These are phyloP conservation scores for Rhododendron molle DNA, from an alignment of 148 eudicot species.

Conservation along the genomic window DNA sequence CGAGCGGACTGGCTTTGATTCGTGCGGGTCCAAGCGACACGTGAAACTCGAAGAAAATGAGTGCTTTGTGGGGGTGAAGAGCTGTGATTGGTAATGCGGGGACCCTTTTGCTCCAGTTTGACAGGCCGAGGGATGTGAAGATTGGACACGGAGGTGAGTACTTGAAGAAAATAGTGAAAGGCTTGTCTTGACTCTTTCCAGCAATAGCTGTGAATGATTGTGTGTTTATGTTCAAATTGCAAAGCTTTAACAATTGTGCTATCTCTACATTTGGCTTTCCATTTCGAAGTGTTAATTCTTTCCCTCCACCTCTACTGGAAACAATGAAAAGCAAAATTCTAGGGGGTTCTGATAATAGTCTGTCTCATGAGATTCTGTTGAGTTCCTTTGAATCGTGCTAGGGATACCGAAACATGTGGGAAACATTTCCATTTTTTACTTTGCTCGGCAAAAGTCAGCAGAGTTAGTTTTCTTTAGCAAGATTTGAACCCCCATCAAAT, in stretches of 20 bases:
- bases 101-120: constrained; percentile 23
- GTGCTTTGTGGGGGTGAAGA: constrained; percentile 12
- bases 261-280: neutral
- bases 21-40: constrained; percentile 34
- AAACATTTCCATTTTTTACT: neutral
- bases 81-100: constrained; percentile 29
- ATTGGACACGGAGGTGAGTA: constrained; percentile 13
- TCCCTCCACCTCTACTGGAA: neutral
- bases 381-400: neutral
- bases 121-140: neutral
- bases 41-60: constrained; percentile 20
- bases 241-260: neutral
- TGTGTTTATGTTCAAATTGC: neutral
- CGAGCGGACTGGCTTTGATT: constrained; percentile 11
- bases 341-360: neutral
- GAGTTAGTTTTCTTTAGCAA: neutral
- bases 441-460: neutral
- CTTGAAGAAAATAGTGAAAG: neutral
- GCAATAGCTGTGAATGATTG: neutral
- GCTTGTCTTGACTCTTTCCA: neutral
- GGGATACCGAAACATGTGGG: neutral
- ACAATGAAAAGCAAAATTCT: neutral
- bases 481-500: neutral
- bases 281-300: neutral
- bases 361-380: neutral